These are phyloP conservation scores for Aquilaria yunnanensis DNA, from an alignment of 345 rosid species.

Conservation along the genomic window DNA sequence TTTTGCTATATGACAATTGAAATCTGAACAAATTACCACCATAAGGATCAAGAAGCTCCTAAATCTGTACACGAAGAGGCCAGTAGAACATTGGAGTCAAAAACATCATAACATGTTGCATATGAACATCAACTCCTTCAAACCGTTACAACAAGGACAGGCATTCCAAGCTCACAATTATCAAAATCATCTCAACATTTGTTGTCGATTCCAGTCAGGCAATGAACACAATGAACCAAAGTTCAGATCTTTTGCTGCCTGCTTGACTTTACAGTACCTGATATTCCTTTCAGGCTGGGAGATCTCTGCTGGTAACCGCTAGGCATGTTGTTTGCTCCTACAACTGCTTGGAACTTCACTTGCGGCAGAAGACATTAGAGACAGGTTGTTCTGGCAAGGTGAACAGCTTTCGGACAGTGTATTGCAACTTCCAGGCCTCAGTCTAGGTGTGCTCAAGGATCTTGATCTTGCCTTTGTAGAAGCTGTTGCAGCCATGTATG, in stretches of 20 bases:
- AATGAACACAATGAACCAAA: slow-evolving; percentile 49
- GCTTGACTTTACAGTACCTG: slow-evolving; percentile 48
- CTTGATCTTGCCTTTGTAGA: slow-evolving; percentile 85
- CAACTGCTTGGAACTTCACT: slow-evolving; percentile 40
- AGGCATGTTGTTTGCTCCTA: slow-evolving; percentile 25
- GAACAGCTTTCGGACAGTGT: slow-evolving; percentile 82
- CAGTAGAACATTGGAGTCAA: too few relatives aligned
- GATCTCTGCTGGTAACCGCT: slow-evolving; percentile 63
- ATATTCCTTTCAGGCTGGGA: slow-evolving; percentile 60
- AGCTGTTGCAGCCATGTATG: slow-evolving; percentile 92
- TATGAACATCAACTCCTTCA: slow-evolving; percentile 1
- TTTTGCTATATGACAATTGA: too few relatives aligned
- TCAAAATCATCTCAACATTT: slow-evolving; percentile 29
- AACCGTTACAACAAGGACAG: slow-evolving; percentile 12
- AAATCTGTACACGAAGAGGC: too few relatives aligned
- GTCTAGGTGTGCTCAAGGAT: slow-evolving; percentile 66
- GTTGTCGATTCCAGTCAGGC: slow-evolving; percentile 35
- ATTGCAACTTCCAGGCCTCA: slow-evolving; percentile 56
- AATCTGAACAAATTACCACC: too few relatives aligned
- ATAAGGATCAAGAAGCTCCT: too few relatives aligned
- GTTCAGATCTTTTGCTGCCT: slow-evolving; percentile 43
- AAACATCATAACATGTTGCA: too few relatives aligned
- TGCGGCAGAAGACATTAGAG: slow-evolving; percentile 31
- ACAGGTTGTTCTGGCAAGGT: slow-evolving; percentile 60
- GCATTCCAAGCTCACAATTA: neutral